These are phyloP conservation scores for Ceratocystis lukuohia DNA, from an alignment of 2,329 filamentous ascomycete genomes.

Conservation along the genomic window DNA sequence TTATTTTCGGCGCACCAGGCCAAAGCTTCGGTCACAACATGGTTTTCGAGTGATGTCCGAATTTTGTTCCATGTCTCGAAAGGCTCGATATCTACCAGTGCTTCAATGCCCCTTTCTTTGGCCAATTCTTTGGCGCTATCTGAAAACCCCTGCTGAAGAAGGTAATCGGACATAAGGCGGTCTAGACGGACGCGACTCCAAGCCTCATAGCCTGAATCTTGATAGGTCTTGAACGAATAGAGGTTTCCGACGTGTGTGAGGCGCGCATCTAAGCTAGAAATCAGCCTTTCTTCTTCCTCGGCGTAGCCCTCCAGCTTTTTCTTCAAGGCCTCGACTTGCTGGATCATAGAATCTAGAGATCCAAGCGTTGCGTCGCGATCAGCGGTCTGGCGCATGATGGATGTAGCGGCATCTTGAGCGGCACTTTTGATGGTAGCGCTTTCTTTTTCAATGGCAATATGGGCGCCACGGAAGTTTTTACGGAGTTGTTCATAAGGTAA, in stretches of 20 bases:
- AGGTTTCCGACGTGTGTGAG: constrained; percentile 71
- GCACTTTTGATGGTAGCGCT: constrained; percentile 47
- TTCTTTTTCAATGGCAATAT: constrained; percentile 62
- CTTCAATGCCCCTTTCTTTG: constrained; percentile 58
- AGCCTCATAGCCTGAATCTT: constrained; percentile 84
- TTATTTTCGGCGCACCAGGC: constrained; percentile 91
- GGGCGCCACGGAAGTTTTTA: constrained; percentile 83
- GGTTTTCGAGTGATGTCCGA: constrained; percentile 54
- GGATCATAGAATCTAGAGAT: constrained; percentile 72
- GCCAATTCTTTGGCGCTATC: constrained; percentile 65
- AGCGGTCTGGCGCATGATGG: constrained; percentile 49
- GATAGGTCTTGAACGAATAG: constrained; percentile 63
- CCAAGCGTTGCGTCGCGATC: constrained; percentile 59
- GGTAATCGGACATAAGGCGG: constrained; percentile 79
- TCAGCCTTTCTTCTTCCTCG: constrained; percentile 65
- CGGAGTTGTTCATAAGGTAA: constrained; percentile 85
- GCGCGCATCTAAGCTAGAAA: constrained; percentile 61
- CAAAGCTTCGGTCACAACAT: constrained; percentile 64
- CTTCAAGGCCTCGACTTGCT: constrained; percentile 73
- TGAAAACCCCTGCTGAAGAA: constrained; percentile 70
- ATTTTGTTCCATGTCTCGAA: constrained; percentile 74
- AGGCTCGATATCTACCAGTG: constrained; percentile 77
- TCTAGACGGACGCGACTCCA: constrained; percentile 78
- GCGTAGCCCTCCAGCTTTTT: constrained; percentile 68
- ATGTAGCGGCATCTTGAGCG: constrained; percentile 51